Percentiles rank a stretch among this genome's conserved stretches.
These are phyloP conservation scores for Aspergillus mulundensis DNA, from an alignment of 495 filamentous ascomycete species.

Conservation along the genomic window DNA sequence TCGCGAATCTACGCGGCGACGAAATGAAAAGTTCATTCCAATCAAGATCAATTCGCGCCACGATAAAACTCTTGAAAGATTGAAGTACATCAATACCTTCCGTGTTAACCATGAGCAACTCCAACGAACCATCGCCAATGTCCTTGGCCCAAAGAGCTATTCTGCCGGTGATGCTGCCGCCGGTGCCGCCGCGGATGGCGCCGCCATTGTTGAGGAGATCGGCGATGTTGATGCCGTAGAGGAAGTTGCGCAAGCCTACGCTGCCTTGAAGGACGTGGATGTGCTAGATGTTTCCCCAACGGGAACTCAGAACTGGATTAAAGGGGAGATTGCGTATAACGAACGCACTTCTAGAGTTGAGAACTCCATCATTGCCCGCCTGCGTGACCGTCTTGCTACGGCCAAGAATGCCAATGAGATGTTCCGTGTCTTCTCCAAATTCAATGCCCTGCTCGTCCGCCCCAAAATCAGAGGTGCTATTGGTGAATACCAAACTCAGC, in stretches of 20 bases:
- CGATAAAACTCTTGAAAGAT: conserved; percentile 75
- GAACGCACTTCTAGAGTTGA: conserved; percentile 94
- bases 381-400: conserved; percentile 88
- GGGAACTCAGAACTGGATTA: conserved; percentile 84
- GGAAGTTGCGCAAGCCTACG: conserved; percentile 91
- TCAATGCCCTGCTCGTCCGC: conserved; percentile 95
- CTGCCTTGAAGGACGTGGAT: conserved; percentile 88
- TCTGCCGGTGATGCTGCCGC: conserved; percentile 43
- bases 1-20: conserved; percentile 82
- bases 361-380: conserved; percentile 94
- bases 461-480: conserved; percentile 98
- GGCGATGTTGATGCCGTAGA: conserved; percentile 98
- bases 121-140: conserved; percentile 90
- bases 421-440: conserved; percentile 99
- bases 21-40: conserved; percentile 95
- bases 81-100: conserved; percentile 92
- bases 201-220: conserved; percentile 81
- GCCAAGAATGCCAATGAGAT: conserved; percentile 97
- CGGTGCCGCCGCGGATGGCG: conserved; percentile 50
- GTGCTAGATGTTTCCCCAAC: conserved; percentile 86
- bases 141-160: conserved; percentile 67
- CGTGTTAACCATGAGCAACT: conserved; percentile 95
- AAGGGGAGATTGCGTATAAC: conserved; percentile 91
- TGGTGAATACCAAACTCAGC: conserved; percentile 91
- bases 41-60: conserved; percentile 90